Evolutionary conservation across 768 basidiomycete genomes (phyloP).

Genomic region (Psilocybe sp.): DNA sequence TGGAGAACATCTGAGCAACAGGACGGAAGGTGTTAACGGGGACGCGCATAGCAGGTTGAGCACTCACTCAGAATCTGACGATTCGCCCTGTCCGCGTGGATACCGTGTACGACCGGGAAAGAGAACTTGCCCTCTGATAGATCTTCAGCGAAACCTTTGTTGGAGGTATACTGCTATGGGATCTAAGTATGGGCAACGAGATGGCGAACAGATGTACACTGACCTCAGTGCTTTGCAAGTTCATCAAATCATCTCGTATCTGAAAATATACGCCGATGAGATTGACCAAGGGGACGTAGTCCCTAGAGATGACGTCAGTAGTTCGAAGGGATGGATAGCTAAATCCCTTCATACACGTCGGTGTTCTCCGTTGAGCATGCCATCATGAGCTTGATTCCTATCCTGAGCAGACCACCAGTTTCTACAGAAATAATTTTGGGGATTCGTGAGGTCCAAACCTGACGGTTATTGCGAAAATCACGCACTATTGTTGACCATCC

Average conservation of each 20-base stretch:
- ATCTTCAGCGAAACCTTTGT: conserved; percentile 91
- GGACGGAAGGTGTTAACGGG: not conserved
- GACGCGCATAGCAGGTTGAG: not conserved
- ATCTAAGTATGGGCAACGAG: not conserved
- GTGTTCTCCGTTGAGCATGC: conserved; percentile 67
- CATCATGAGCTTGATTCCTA: conserved; percentile 97
- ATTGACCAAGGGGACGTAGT: conserved; percentile 92
- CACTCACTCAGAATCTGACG: conserved; percentile 79
- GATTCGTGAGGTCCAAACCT: too few species aligned
- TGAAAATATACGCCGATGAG: conserved; percentile 94
- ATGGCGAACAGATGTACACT: not conserved
- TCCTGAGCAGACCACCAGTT: conserved; percentile 89
- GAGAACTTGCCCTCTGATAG: conserved; percentile 97
- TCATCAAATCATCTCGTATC: conserved; percentile 97
- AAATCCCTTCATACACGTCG: conserved; percentile 45
- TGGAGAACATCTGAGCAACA: conserved; percentile 72
- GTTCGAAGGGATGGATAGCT: not conserved
- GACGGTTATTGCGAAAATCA: conserved; percentile 5
- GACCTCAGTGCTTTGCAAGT: conserved; percentile 84
- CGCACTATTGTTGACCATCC: conserved; percentile 95
- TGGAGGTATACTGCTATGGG: conserved; percentile 64
- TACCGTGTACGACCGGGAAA: conserved; percentile 90
- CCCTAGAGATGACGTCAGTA: conserved; percentile 37
- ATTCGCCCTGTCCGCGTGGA: conserved; percentile 74
- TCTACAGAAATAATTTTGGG: conserved; percentile 46